Percentiles rank a stretch among this genome's conserved stretches.
These are phyloP conservation scores for Acanthamoeba culbertsoni DNA, from an alignment of 208 protist genomes.

Conservation along the genomic window DNA sequence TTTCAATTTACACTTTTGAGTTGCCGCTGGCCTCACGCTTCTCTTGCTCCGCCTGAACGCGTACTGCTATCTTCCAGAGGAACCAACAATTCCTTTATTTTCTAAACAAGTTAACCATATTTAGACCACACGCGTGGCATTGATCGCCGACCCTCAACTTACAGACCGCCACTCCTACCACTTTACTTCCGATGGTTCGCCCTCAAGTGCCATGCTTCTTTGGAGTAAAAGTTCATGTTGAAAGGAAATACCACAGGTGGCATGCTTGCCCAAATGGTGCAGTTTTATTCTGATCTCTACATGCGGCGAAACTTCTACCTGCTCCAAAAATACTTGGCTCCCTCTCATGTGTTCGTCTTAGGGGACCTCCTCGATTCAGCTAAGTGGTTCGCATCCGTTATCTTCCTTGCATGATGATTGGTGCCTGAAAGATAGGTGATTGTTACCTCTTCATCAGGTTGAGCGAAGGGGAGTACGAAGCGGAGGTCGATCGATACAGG, in stretches of 20 bases:
- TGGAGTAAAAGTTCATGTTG: too few species aligned
- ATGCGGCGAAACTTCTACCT: not conserved
- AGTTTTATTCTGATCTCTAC: slow-evolving; percentile 43
- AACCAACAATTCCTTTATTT: not conserved
- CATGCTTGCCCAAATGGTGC: not conserved
- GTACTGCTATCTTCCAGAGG: not conserved
- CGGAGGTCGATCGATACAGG: not conserved
- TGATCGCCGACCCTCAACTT: slow-evolving; percentile 25
- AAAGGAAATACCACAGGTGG: not conserved
- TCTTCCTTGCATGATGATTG: not conserved
- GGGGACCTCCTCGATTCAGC: slow-evolving; percentile 29
- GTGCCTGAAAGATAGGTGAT: not conserved
- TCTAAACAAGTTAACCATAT: not conserved
- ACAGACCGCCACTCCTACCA: slow-evolving; percentile 27
- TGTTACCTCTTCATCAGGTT: not conserved
- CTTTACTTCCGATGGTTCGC: not conserved
- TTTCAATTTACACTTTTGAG: not conserved
- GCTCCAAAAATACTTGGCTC: not conserved
- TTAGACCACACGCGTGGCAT: not conserved
- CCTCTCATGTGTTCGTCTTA: slow-evolving; percentile 1
- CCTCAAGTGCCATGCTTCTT: not conserved
- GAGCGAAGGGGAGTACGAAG: not conserved
- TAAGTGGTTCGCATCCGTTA: not conserved
- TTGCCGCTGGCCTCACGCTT: not conserved
- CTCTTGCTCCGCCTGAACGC: not conserved